Percentiles rank a stretch among this genome's conserved stretches.
Evolutionary conservation across 2,329 filamentous ascomycete genomes (phyloP).

Genomic region (Xenosphaeropsis pyriputrescens): DNA sequence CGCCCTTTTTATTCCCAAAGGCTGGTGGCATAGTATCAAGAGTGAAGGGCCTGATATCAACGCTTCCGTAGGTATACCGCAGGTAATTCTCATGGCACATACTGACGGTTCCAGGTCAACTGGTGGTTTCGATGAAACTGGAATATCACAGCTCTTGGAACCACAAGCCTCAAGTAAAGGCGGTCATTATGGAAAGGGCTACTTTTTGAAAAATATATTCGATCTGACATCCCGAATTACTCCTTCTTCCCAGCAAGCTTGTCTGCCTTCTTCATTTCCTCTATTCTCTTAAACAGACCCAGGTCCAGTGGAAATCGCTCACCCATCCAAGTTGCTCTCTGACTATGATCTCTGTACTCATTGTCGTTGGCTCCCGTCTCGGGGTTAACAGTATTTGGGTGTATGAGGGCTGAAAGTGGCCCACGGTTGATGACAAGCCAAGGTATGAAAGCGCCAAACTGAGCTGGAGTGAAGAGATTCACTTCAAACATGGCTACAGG

Average conservation of each 20-base stretch:
- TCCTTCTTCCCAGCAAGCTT: too few species aligned
- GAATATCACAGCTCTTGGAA: too few species aligned
- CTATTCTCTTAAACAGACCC: conserved; percentile 25
- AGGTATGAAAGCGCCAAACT: conserved; percentile 79
- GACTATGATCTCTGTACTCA: conserved; percentile 22
- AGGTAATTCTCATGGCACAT: conserved; percentile 3
- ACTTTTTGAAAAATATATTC: too few species aligned
- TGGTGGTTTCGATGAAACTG: conserved; percentile 60
- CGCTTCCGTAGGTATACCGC: conserved; percentile 6
- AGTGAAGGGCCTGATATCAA: conserved; percentile 34
- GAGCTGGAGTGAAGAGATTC: conserved; percentile 69
- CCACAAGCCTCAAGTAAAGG: too few species aligned
- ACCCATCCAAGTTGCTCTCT: conserved; percentile 60
- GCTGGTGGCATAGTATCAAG: conserved; percentile 79
- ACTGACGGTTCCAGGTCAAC: conserved; percentile 40
- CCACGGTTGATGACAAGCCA: conserved; percentile 77
- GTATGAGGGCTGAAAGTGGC: conserved; percentile 62
- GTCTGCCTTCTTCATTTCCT: conserved; percentile 1
- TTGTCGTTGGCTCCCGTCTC: conserved; percentile 22
- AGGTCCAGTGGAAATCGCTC: conserved; percentile 47
- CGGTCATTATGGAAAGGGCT: too few species aligned
- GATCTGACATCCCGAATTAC: too few species aligned
- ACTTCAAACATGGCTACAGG: conserved; percentile 86
- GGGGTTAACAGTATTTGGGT: conserved; percentile 65
- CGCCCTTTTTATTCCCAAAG: conserved; percentile 63